Percentiles rank a stretch among this genome's conserved stretches.
These are phyloP conservation scores for Dittrichia graveolens DNA, from an alignment of 129 eudicot genomes.

Conservation along the genomic window DNA sequence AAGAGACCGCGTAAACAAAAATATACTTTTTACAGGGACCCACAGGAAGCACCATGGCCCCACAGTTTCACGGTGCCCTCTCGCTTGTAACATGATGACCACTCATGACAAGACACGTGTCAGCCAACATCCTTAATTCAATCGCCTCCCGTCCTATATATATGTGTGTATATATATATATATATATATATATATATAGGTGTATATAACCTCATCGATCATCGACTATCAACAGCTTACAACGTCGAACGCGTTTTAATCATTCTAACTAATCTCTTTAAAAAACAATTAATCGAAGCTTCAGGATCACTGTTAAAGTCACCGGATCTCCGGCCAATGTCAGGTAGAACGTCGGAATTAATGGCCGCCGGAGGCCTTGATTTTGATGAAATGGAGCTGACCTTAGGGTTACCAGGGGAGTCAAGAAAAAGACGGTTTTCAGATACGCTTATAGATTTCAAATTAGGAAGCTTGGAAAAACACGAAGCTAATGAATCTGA, in stretches of 20 bases:
- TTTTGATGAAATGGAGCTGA: slow-evolving; percentile 70
- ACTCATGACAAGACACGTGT: slow-evolving; percentile 10
- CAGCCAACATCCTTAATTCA: not conserved
- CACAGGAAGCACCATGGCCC: not conserved
- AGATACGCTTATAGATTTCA: slow-evolving; percentile 33
- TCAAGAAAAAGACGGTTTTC: slow-evolving; percentile 35
- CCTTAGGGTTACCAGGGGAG: slow-evolving; percentile 69
- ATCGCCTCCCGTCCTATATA: not conserved
- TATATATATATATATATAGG: too few species aligned
- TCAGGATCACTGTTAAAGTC: not conserved
- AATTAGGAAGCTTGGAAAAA: slow-evolving; percentile 20
- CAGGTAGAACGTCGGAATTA: slow-evolving; percentile 8
- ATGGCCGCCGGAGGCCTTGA: slow-evolving; percentile 35
- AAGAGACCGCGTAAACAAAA: not conserved
- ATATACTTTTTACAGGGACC: not conserved
- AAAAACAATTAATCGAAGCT: not conserved
- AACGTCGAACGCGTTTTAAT: slow-evolving; percentile 20
- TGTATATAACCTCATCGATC: too few species aligned
- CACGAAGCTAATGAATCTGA: not conserved
- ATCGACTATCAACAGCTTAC: not conserved
- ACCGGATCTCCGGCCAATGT: not conserved
- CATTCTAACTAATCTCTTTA: not conserved
- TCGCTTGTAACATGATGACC: slow-evolving; percentile 17
- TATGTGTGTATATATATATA: not conserved
- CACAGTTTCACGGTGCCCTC: slow-evolving; percentile 19